Base-by-base conservation (phyloP, 148 eudicot species). In the Limonium bicolor region DNA sequence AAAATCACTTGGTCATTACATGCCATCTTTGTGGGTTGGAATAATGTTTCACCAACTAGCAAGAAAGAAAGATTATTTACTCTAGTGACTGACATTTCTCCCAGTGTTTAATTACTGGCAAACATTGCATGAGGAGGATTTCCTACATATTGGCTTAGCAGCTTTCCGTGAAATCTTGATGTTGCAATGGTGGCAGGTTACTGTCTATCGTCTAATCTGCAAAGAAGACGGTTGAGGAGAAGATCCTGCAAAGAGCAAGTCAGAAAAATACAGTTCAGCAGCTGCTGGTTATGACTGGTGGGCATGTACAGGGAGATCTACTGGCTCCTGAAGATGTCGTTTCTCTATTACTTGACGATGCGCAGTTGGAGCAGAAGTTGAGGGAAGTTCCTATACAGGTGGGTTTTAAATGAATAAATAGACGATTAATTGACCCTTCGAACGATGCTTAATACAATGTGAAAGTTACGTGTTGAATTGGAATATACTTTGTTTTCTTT, bases 221-320 rank as follows among this genome's bases (percentile, higher is more conserved):
- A 90, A 90, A 69, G 97, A 90, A 54, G 1, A 90, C 97, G 0
- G 95, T 90, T 14, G 97, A 90, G 58, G 97, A 90, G 63, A 90
- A 90, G 64, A 90, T 90, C 50, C 59, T 90, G 60, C 95, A 80
- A 63, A 77, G 97, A 65, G 97, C 97, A 11, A 84, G 85, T 36
- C 97, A 90, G 61, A 90, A 88, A 52, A 90, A 54, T 69, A 84
- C 97, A 1, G 97, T 90, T 17, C 97, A 90, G 61, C 97, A 90
- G 63, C 42, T 6, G 9, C 92, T 90, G 54, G 97, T 90, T 30
- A 90, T 90, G 97, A 90, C 97, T 18, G 97, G 97, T 18, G 97
- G 97, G 20, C 97, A 90, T 68, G 94, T 90, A 48, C 97, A 90
- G 71, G 97, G 97, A 40, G 97, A 90, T 55, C 60, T 80, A 42